Evolutionary conservation across 1,139 yeast genomes (phyloP).

Genomic region (Geotrichum candidum): DNA sequence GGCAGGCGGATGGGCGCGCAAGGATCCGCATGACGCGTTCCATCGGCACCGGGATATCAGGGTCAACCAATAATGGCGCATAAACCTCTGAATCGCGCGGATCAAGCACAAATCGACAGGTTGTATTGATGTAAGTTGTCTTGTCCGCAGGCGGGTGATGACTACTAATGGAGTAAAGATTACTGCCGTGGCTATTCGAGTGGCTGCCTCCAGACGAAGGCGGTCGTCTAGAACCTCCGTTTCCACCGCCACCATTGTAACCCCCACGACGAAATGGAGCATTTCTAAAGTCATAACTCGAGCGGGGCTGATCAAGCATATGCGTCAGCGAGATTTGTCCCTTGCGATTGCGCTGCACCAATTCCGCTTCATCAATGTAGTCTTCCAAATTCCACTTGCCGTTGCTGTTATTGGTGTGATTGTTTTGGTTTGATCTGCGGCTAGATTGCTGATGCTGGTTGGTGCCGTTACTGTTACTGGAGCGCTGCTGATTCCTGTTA

Average conservation of each 20-base stretch:
- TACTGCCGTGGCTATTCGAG: background rate
- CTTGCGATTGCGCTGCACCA: conserved; percentile 21
- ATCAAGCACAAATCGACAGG: conserved; percentile 77
- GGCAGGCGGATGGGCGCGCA: conserved; percentile 73
- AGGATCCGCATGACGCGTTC: conserved; percentile 63
- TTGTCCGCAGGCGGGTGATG: conserved; percentile 44
- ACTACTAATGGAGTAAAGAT: conserved; percentile 3
- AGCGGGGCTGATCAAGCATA: conserved; percentile 28
- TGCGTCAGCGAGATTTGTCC: conserved; percentile 31
- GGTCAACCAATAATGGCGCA: conserved; percentile 55
- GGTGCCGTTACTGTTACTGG: background rate
- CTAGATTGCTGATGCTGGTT: background rate
- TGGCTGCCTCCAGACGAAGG: conserved; percentile 1
- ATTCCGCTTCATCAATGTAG: conserved; percentile 1
- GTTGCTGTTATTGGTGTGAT: background rate
- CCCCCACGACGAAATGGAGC: conserved; percentile 9
- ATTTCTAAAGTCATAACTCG: conserved; percentile 13
- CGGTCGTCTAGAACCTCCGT: background rate
- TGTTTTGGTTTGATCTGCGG: background rate
- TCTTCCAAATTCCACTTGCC: conserved; percentile 2
- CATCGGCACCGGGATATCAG: conserved; percentile 65
- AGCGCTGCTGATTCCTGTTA: background rate
- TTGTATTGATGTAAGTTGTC: conserved; percentile 73
- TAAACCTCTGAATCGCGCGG: conserved; percentile 45
- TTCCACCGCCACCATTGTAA: conserved; percentile 10